Evolutionary conservation across 2,329 filamentous ascomycete genomes (phyloP).

Genomic region (Chaetomiaceae sp.): DNA sequence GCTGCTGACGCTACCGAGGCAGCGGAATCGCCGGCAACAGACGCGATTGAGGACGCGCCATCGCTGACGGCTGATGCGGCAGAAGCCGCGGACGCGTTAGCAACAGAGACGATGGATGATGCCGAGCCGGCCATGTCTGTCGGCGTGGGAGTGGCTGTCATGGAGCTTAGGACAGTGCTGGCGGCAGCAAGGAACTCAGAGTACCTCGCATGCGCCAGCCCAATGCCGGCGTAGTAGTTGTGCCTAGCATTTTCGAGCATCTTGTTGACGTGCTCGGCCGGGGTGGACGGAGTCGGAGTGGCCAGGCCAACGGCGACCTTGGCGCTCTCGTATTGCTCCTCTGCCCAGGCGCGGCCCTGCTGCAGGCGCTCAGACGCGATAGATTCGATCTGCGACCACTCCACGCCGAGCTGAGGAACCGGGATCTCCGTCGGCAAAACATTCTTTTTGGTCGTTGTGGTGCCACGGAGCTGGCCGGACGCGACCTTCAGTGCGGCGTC

Average conservation of each 20-base stretch:
- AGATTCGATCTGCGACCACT: constrained; percentile 52
- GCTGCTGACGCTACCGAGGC: constrained; percentile 37
- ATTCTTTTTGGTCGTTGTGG: constrained; percentile 41
- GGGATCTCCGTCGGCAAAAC: constrained; percentile 30
- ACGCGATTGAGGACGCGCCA: constrained; percentile 41
- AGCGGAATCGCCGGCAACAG: constrained; percentile 47
- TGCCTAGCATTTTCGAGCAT: constrained; percentile 58
- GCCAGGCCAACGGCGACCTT: constrained; percentile 61
- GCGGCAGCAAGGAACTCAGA: constrained; percentile 69
- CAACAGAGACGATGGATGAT: constrained; percentile 44
- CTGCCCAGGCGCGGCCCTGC: constrained; percentile 66
- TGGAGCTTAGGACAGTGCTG: constrained; percentile 60
- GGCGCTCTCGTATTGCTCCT: constrained; percentile 65
- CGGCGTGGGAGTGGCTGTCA: constrained; percentile 57
- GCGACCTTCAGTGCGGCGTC: constrained; percentile 52
- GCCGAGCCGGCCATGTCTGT: constrained; percentile 49
- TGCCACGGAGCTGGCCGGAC: constrained; percentile 47
- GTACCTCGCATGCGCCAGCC: constrained; percentile 74
- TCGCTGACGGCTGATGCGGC: constrained; percentile 46
- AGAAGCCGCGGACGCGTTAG: constrained; percentile 42
- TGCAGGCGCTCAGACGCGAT: constrained; percentile 66
- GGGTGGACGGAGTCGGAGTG: constrained; percentile 52
- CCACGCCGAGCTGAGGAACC: constrained; percentile 31
- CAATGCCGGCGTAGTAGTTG: constrained; percentile 73
- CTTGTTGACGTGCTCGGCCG: constrained; percentile 48